These are phyloP conservation scores for Begonia peltatifolia DNA, from an alignment of 306 rosid species.

Conservation along the genomic window DNA sequence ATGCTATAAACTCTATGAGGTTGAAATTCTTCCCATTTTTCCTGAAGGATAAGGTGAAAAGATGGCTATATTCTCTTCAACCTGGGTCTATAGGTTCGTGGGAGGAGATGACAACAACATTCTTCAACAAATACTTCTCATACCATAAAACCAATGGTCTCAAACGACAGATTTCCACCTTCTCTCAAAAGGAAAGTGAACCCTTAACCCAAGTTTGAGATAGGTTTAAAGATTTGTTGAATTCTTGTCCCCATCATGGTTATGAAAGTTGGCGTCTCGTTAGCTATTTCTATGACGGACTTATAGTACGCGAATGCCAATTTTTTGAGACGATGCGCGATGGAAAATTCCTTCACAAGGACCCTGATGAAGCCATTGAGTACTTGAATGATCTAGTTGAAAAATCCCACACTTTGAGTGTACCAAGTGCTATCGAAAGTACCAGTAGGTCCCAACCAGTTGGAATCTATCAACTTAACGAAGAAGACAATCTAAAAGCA, in stretches of 20 bases:
- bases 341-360: not conserved
- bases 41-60: no score
- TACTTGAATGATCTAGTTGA: not conserved
- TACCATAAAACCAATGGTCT: not conserved
- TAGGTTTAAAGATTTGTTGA: not conserved
- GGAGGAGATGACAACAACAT: conserved; percentile 1
- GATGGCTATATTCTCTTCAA: no score
- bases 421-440: no score
- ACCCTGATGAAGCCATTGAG: not conserved
- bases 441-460: not conserved
- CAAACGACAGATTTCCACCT: not conserved
- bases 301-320: not conserved
- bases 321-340: not conserved
- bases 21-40: no score
- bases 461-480: no score
- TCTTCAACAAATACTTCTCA: not conserved
- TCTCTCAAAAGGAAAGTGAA: not conserved
- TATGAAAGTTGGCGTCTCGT: not conserved
- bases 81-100: not conserved
- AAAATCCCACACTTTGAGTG: not conserved
- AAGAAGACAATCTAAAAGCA: no score
- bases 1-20: no score
- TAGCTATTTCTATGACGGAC: not conserved
- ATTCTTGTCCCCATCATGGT: not conserved
- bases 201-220: not conserved